A percentile compares a stretch with the other conserved stretches of the same genome.
phyloP scores from a whole-genome alignment of 2,329 filamentous ascomycete genomes.

The Alternaria tenuissima region DNA sequence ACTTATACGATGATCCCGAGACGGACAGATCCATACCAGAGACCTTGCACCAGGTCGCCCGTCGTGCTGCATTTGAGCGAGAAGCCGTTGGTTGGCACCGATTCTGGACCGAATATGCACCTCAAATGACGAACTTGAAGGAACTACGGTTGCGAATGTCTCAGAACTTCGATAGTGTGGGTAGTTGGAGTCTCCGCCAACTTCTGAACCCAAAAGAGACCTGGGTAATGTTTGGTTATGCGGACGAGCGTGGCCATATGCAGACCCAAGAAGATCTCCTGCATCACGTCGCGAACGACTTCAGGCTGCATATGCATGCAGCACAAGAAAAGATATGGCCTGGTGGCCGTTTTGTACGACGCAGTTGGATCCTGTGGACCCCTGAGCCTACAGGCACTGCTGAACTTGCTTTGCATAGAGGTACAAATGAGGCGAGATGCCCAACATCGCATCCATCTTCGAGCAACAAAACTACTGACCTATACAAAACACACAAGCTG shows the following conservation, averaged over 20 bases:
- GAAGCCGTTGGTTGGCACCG: conserved; percentile 38
- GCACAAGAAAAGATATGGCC: conserved; percentile 16
- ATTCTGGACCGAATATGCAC: conserved; percentile 34
- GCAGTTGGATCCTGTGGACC: conserved; percentile 20
- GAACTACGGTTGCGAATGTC: conserved; percentile 37
- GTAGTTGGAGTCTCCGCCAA: conserved; percentile 26
- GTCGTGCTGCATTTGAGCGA: conserved; percentile 27
- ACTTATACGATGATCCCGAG: not conserved
- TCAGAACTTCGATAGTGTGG: conserved; percentile 22
- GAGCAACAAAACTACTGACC: not conserved
- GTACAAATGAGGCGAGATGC: not conserved
- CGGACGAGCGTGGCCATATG: conserved; percentile 30
- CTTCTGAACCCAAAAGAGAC: conserved; percentile 23
- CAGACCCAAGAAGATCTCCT: conserved; percentile 25
- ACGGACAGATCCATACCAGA: conserved; percentile 8
- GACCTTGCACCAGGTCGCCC: conserved; percentile 22
- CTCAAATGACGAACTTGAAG: conserved; percentile 22
- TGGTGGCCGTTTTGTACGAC: conserved; percentile 23
- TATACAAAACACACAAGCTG: not conserved
- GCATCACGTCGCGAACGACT: not conserved
- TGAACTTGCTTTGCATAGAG: not conserved
- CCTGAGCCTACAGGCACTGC: not conserved
- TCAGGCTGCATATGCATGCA: conserved; percentile 5
- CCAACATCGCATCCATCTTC: not conserved
- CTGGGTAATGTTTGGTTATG: conserved; percentile 29